A percentile compares a stretch with the other conserved stretches of the same genome.
These are phyloP conservation scores for Seiridium cupressi DNA, from an alignment of 2,329 filamentous ascomycete species.

Conservation along the genomic window DNA sequence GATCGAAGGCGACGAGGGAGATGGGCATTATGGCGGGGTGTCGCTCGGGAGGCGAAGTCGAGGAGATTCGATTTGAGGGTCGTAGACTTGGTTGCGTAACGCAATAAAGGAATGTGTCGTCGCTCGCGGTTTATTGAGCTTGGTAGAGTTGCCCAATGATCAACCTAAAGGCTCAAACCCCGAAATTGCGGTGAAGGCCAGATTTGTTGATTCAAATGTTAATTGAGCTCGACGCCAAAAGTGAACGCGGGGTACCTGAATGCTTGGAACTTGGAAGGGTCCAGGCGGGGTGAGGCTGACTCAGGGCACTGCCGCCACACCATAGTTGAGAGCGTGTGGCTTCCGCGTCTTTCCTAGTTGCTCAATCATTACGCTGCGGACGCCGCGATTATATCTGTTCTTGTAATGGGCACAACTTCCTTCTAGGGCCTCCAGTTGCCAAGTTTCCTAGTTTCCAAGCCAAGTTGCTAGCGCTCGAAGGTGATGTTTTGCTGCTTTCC, in stretches of 20 bases:
- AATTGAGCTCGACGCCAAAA: not conserved
- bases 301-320: not conserved
- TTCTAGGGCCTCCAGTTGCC: no score
- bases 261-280: not conserved
- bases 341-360: not conserved
- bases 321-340: not conserved
- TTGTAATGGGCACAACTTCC: no score
- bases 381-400: no score
- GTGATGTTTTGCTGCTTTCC: no score
- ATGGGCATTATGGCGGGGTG: constrained; percentile 14
- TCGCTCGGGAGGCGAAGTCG: not conserved
- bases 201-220: not conserved
- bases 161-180: not conserved
- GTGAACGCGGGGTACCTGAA: not conserved
- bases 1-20: constrained; percentile 33
- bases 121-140: not conserved
- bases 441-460: no score
- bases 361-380: no score
- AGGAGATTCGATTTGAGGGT: not conserved
- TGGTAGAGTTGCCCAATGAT: not conserved
- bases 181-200: constrained; percentile 1
- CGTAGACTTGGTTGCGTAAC: not conserved
- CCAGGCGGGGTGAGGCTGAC: not conserved
- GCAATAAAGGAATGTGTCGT: not conserved
- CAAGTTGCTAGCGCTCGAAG: no score